Conservation (phyloP, 2,329 filamentous ascomycete species). For the Botryotinia convoluta region DNA sequence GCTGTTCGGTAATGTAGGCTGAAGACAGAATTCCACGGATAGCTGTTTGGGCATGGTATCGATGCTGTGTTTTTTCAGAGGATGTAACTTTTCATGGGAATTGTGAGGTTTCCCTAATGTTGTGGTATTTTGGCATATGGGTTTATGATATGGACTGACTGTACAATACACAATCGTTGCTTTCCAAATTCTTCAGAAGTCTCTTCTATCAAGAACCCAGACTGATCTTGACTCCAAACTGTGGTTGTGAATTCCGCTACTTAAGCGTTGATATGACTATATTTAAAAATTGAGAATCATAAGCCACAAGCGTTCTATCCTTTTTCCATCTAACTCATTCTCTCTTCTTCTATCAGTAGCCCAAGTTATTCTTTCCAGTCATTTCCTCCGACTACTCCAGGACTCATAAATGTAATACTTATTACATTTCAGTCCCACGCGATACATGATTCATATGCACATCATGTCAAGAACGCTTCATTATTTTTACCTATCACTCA, state of each 20-base stretch:
- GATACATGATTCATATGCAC: background rate
- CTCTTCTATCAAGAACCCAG: background rate
- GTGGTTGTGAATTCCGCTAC: background rate
- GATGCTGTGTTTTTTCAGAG: background rate
- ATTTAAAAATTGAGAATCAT: background rate
- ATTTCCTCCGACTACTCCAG: background rate
- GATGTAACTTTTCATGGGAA: background rate
- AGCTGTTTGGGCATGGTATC: background rate
- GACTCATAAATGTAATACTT: background rate
- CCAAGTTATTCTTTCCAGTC: background rate
- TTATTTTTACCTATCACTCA: too few relatives aligned
- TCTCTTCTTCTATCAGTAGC: background rate
- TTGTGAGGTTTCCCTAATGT: background rate
- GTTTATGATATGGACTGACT: background rate
- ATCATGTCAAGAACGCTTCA: background rate
- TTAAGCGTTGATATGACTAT: background rate
- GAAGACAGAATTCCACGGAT: background rate
- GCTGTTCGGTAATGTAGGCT: background rate
- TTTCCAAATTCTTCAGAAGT: background rate
- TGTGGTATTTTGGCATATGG: background rate
- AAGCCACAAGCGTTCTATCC: background rate
- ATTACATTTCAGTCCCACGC: background rate
- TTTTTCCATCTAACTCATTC: rapidly evolving
- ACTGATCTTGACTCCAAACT: background rate
- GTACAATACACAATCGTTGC: background rate